phyloP scores from a whole-genome alignment of 1,284 basidiomycete genomes.

The Taiwanofungus camphoratus region DNA sequence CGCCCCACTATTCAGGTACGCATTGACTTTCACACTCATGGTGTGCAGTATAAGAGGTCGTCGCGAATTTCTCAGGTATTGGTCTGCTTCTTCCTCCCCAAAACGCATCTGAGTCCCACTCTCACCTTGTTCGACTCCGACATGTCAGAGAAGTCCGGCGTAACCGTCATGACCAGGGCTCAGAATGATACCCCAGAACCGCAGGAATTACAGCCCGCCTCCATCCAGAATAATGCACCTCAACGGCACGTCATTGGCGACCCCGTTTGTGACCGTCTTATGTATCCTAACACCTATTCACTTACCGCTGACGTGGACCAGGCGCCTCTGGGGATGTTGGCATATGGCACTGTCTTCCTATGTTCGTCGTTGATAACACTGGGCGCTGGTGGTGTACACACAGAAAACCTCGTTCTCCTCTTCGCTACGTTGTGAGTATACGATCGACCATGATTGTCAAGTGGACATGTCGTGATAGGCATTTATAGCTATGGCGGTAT shows the following conservation, averaged over 20 bases:
- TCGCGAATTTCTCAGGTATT: constrained; percentile 1
- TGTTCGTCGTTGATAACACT: constrained; percentile 10
- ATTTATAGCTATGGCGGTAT: constrained; percentile 10
- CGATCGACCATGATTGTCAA: background rate
- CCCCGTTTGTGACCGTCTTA: constrained; percentile 1
- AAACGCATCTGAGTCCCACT: background rate
- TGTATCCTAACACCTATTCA: too few relatives aligned
- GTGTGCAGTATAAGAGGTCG: constrained; percentile 5
- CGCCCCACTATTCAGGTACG: constrained; percentile 3
- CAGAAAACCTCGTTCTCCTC: constrained; percentile 9
- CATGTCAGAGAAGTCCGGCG: constrained; percentile 7
- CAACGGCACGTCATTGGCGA: constrained; percentile 3
- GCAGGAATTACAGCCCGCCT: constrained; percentile 5
- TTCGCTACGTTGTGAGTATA: constrained; percentile 11
- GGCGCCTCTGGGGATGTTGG: constrained; percentile 11
- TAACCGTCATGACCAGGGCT: constrained; percentile 5
- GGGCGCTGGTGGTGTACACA: constrained; percentile 7
- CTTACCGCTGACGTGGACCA: too few relatives aligned
- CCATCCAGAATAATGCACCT: background rate
- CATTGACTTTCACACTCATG: background rate
- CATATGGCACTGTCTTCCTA: constrained; percentile 12
- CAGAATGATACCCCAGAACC: constrained; percentile 3
- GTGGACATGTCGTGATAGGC: background rate
- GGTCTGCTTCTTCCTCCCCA: background rate
- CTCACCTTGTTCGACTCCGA: constrained; percentile 1